Percentiles rank a stretch among this genome's conserved stretches.
Conservation (phyloP, 495 filamentous ascomycete species). For the Penicillium malachiteum region DNA sequence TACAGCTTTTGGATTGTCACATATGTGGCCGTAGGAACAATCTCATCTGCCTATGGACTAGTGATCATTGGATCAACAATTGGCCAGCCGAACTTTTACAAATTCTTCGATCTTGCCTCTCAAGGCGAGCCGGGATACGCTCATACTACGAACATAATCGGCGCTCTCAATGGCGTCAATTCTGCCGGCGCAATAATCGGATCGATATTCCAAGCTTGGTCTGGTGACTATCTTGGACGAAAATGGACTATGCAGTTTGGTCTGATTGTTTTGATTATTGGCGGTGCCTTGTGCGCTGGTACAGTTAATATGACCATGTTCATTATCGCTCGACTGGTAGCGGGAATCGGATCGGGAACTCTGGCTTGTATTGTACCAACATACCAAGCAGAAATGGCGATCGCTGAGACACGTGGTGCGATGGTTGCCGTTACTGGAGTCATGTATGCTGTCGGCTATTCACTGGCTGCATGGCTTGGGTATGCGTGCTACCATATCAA, state of each 20-base stretch:
- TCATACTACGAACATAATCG: constrained; percentile 38
- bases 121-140: constrained; percentile 32
- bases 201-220: constrained; percentile 23
- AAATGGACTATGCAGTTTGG: constrained; percentile 35
- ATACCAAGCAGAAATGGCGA: constrained; percentile 40
- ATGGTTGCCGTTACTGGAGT: constrained; percentile 36
- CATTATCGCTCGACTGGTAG: constrained; percentile 35
- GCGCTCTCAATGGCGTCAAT: constrained; percentile 42
- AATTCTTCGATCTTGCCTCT: constrained; percentile 31
- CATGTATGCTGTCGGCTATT: constrained; percentile 33
- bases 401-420: constrained; percentile 32
- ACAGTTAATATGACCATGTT: constrained; percentile 42
- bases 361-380: constrained; percentile 37
- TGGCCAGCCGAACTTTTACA: constrained; percentile 44
- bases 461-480: constrained; percentile 33
- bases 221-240: constrained; percentile 29
- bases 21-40: constrained; percentile 26
- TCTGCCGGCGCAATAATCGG: constrained; percentile 36
- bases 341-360: constrained; percentile 35
- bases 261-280: constrained; percentile 27
- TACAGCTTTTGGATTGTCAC: constrained; percentile 22
- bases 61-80: constrained; percentile 47
- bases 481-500: constrained; percentile 28
- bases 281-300: constrained; percentile 36
- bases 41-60: constrained; percentile 38